Evolutionary conservation across 1,139 yeast genomes (phyloP).

Genomic region (Zygotorulaspora mrakii): DNA sequence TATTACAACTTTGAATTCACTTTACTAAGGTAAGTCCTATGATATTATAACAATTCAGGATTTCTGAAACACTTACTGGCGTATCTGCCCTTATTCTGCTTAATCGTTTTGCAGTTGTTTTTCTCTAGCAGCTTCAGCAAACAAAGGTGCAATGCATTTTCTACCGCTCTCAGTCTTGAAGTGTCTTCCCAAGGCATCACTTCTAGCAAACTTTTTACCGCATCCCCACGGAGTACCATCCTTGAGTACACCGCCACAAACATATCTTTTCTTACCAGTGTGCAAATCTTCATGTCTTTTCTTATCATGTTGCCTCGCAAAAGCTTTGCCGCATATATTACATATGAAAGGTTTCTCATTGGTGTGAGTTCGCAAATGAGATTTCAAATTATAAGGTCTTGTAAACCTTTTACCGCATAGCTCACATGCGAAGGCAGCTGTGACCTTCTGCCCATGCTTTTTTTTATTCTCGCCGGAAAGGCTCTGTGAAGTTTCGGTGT

Average conservation of each 20-base stretch:
- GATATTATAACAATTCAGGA: too few relatives aligned
- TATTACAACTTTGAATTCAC: too few relatives aligned
- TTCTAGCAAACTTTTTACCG: constrained; percentile 87
- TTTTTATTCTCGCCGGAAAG: constrained; percentile 38
- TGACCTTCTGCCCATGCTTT: constrained; percentile 62
- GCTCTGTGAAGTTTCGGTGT: constrained; percentile 22
- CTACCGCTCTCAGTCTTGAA: constrained; percentile 92
- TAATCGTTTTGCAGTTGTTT: constrained; percentile 11
- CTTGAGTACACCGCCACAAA: constrained; percentile 69
- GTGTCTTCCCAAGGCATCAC: constrained; percentile 92
- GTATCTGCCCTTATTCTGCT: background rate
- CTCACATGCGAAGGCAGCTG: constrained; percentile 77
- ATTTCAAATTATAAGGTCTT: constrained; percentile 85
- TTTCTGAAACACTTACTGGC: too few relatives aligned
- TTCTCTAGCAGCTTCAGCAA: constrained; percentile 61
- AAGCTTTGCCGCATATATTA: constrained; percentile 83
- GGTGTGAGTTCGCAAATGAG: constrained; percentile 90
- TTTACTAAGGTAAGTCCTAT: too few relatives aligned
- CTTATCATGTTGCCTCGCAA: constrained; percentile 93
- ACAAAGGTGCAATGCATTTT: constrained; percentile 68
- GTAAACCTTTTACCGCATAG: constrained; percentile 85
- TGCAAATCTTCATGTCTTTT: constrained; percentile 93
- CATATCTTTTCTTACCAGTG: constrained; percentile 83
- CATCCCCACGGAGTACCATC: constrained; percentile 75
- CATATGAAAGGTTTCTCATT: constrained; percentile 91